Base-by-base conservation (phyloP, 805 yeast genomes). In the Metschnikowia lochheadii region DNA sequence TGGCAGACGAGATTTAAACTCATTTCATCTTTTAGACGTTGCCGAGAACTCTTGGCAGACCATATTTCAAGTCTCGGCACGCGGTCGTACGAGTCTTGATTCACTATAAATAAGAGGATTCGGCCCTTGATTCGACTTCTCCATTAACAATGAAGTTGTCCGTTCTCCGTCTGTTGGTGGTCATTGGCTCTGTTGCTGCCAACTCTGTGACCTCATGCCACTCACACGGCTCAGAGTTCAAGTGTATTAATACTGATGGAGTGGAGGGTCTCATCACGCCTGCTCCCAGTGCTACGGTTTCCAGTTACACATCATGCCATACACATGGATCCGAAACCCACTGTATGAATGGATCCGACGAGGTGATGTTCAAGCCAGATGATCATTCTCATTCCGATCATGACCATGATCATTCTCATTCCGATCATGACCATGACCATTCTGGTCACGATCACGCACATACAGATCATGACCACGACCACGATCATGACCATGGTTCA, bases 191-290 rank as follows among this genome's bases (percentile, higher is more conserved):
- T 17, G 48, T 32, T 7, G 32, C n/a, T 8, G 48, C 40, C 17
- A 23, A 17, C 20, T 44, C 51, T 17, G 33, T 49, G 26, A 45
- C 49, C 11, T 41, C 40, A 11, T 49, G 52, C 46, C 52, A 49
- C 15, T 33, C 14, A 3, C 49, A 45, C 33, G 52, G 45, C 23
- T 26, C 45, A 1, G 29, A 15, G 23, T 44, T 15, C 15, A 33
- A 14, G 32, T 49, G 52, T 23, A 8, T 45, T 5, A 33, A 49
- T 18, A 29, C 52, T 3, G 42, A 45, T 13, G 52, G 52, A 3
- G 45, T 26, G 8, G 52, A 49, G 23, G 52, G 49, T 5, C 23
- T 7, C 5, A 33, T 49, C 10, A 3, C 18, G 6, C 52, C 52
- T 13, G 49, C 42, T 3, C 52, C 49, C 15, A 45, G 46, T 3